phyloP scores from a whole-genome alignment of 768 basidiomycete species.

The Candolleomyces aberdarensis region DNA sequence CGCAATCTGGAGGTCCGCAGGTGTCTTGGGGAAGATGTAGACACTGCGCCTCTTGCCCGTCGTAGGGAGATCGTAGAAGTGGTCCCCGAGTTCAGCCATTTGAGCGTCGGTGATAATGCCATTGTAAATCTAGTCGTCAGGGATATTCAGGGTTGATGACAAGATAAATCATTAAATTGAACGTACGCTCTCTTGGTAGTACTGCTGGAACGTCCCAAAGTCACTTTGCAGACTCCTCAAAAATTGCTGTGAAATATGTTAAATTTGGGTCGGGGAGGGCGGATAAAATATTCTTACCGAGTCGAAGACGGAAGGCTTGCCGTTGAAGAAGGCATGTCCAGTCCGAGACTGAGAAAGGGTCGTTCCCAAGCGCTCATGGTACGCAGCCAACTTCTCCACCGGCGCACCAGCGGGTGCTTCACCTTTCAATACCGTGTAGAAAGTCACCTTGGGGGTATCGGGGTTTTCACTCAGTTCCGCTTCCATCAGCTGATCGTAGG shows the following conservation, averaged over 20 bases:
- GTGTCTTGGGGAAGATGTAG: constrained; percentile 60
- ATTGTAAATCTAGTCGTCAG: constrained; percentile 47
- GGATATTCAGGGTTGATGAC: not conserved
- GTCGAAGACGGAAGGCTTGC: constrained; percentile 68
- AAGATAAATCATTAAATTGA: not conserved
- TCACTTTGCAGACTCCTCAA: constrained; percentile 61
- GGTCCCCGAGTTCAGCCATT: constrained; percentile 53
- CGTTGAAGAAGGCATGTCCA: constrained; percentile 78
- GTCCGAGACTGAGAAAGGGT: constrained; percentile 30
- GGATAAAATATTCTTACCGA: constrained; percentile 48
- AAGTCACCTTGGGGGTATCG: constrained; percentile 17
- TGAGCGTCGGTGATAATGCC: constrained; percentile 55
- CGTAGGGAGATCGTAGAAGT: constrained; percentile 88
- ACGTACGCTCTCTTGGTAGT: constrained; percentile 71
- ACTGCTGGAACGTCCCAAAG: constrained; percentile 53
- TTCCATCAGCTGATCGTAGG: constrained; percentile 36
- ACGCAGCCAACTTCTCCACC: constrained; percentile 46
- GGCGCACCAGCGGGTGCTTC: constrained; percentile 33
- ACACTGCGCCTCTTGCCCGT: constrained; percentile 69
- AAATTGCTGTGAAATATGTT: constrained; percentile 52
- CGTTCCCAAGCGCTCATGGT: constrained; percentile 57
- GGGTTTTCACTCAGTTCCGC: constrained; percentile 25
- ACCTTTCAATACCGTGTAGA: constrained; percentile 19
- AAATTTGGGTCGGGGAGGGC: not conserved
- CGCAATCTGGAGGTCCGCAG: constrained; percentile 47